Conservation (phyloP, 2,329 filamentous ascomycete species). For the Lomentospora prolificans region DNA sequence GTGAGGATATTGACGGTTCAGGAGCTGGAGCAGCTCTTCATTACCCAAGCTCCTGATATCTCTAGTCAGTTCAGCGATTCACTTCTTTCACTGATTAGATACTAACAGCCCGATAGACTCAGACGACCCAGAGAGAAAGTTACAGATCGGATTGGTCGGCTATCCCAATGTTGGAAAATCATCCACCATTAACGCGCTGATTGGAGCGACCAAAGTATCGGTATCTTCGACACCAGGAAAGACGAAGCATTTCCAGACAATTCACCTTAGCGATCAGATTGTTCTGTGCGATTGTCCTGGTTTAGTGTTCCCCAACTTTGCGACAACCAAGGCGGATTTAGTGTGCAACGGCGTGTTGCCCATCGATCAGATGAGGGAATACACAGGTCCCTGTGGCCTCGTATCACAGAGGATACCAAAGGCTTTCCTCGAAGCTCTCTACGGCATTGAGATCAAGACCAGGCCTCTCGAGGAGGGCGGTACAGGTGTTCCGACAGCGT, state of each 20-base stretch:
- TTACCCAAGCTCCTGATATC: conserved; percentile 54
- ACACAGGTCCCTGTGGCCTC: conserved; percentile 73
- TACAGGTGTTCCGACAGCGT: conserved; percentile 72
- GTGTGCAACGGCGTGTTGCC: conserved; percentile 92
- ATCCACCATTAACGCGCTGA: conserved; percentile 97
- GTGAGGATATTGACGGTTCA: conserved; percentile 84
- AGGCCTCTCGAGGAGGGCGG: conserved; percentile 85
- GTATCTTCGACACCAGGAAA: conserved; percentile 96
- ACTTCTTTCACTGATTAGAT: not conserved
- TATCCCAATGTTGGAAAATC: conserved; percentile 99
- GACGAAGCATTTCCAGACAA: conserved; percentile 98
- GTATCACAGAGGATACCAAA: conserved; percentile 81
- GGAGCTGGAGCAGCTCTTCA: conserved; percentile 81
- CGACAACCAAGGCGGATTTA: conserved; percentile 89
- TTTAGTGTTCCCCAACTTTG: conserved; percentile 97
- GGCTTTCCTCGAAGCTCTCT: conserved; percentile 80
- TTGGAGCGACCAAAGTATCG: conserved; percentile 96
- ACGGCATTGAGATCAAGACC: conserved; percentile 80
- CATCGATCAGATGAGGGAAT: conserved; percentile 93
- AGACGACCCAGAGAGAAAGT: conserved; percentile 50
- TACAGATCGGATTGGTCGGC: conserved; percentile 86
- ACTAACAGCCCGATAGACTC: conserved; percentile 11
- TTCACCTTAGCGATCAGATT: conserved; percentile 82
- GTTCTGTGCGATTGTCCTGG: conserved; percentile 96
- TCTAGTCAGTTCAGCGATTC: conserved; percentile 31